phyloP scores from a whole-genome alignment of 2,329 filamentous ascomycete species.

The Diaporthe ilicicola region DNA sequence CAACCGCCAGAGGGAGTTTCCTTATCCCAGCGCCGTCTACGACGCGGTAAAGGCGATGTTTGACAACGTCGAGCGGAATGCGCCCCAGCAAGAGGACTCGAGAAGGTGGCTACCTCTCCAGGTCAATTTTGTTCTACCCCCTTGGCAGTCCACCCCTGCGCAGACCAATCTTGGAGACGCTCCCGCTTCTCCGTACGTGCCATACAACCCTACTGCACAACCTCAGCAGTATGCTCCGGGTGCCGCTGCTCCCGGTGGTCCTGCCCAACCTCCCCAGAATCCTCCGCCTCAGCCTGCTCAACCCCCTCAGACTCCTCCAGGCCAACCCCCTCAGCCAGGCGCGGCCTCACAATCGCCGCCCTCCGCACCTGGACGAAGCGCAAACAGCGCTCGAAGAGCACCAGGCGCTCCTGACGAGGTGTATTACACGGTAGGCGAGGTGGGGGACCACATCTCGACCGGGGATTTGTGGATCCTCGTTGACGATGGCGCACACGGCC shows the following conservation, averaged over 20 bases:
- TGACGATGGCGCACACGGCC: background rate
- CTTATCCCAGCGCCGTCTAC: background rate
- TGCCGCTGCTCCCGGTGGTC: background rate
- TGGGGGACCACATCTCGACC: background rate
- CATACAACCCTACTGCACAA: background rate
- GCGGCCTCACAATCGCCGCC: too few species aligned
- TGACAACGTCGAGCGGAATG: background rate
- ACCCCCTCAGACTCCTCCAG: too few species aligned
- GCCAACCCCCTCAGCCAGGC: too few species aligned
- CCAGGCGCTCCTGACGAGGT: background rate
- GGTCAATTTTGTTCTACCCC: constrained; percentile 1
- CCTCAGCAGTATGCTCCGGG: background rate
- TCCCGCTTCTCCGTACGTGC: background rate
- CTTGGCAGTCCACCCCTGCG: background rate
- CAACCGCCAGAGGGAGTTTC: background rate
- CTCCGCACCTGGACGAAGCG: background rate
- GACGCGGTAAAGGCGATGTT: background rate
- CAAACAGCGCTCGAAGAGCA: background rate
- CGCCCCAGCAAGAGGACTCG: too few species aligned
- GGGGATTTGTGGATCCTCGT: constrained; percentile 2
- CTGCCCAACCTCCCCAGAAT: too few species aligned
- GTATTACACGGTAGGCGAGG: constrained; percentile 7
- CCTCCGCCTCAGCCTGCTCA: too few species aligned
- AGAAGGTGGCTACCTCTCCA: background rate
- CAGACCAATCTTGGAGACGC: background rate